These are phyloP conservation scores for Saccharomycopsis capsularis DNA, from an alignment of 805 yeast species.

Conservation along the genomic window DNA sequence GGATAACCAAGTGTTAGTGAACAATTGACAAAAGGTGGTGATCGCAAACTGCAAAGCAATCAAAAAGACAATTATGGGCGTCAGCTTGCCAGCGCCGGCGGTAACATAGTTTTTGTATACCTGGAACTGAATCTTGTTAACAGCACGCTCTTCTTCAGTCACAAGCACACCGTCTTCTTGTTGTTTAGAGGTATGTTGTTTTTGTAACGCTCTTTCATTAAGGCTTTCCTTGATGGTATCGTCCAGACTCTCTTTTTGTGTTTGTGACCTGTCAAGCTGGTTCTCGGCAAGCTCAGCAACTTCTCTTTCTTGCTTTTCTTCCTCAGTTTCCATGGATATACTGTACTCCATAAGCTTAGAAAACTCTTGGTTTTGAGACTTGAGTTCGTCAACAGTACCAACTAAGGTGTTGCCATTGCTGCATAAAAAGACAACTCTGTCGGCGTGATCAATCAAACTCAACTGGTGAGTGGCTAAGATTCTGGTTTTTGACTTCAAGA, in stretches of 20 bases:
- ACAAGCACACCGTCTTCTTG: conserved; percentile 26
- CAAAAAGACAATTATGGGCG: conserved; percentile 29
- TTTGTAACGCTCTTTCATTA: not conserved
- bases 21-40: conserved; percentile 41
- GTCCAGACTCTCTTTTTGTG: not conserved
- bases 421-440: conserved; percentile 51
- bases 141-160: conserved; percentile 51
- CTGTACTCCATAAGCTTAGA: conserved; percentile 37
- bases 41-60: conserved; percentile 23
- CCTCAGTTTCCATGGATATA: conserved; percentile 23
- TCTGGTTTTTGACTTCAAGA: conserved; percentile 48
- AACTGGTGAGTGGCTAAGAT: conserved; percentile 72
- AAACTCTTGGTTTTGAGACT: conserved; percentile 35
- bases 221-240: not conserved
- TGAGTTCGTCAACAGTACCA: conserved; percentile 46
- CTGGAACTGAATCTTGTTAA: conserved; percentile 41
- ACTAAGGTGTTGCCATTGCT: conserved; percentile 42
- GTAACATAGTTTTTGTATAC: conserved; percentile 45
- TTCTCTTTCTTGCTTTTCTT: conserved; percentile 24
- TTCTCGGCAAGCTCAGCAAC: conserved; percentile 20
- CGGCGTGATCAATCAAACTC: conserved; percentile 54
- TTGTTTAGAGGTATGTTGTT: not conserved
- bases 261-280: not conserved
- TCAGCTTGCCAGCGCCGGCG: conserved; percentile 27
- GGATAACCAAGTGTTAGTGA: conserved; percentile 73